Percentiles rank a stretch among this genome's conserved stretches.
These are phyloP conservation scores for Volvariella surrecta DNA, from an alignment of 1,284 basidiomycete species.

Conservation along the genomic window DNA sequence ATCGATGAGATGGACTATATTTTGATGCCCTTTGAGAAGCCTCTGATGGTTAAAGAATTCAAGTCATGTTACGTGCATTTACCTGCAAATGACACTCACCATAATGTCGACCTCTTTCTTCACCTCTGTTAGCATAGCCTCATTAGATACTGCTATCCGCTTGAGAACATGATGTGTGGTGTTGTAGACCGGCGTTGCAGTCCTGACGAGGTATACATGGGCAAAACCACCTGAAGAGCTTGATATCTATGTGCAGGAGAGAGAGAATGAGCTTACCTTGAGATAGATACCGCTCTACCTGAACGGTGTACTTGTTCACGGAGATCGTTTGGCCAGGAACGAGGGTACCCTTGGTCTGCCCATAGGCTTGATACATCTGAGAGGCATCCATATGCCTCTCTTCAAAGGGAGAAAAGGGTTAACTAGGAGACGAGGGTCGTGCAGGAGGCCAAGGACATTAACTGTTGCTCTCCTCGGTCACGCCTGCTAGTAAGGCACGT, in stretches of 20 bases:
- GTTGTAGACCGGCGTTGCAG: slow-evolving; percentile 78
- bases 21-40: slow-evolving; percentile 81
- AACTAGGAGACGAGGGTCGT: too few species aligned
- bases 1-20: slow-evolving; percentile 92
- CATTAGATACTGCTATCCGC: slow-evolving; percentile 89
- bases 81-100: slow-evolving; percentile 44
- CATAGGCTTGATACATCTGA: slow-evolving; percentile 29
- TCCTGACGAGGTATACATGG: slow-evolving; percentile 93
- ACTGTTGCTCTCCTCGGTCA: slow-evolving; percentile 2
- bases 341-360: slow-evolving; percentile 56
- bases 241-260: slow-evolving; percentile 7
- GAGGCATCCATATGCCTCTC: slow-evolving; percentile 24
- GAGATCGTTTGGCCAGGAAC: slow-evolving; percentile 80
- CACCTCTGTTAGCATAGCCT: slow-evolving; percentile 87
- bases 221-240: slow-evolving; percentile 84
- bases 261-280: slow-evolving; percentile 55
- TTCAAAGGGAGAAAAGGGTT: slow-evolving; percentile 5
- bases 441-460: slow-evolving; percentile 2
- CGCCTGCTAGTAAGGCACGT: slow-evolving; percentile 9
- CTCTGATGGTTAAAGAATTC: slow-evolving; percentile 41
- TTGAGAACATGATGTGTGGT: slow-evolving; percentile 96
- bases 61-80: not conserved
- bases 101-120: slow-evolving; percentile 98
- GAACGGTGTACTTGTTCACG: slow-evolving; percentile 86
- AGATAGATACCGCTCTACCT: slow-evolving; percentile 79